These are phyloP conservation scores for Aspergillus bridgeri DNA, from an alignment of 495 filamentous ascomycete genomes.

Conservation along the genomic window DNA sequence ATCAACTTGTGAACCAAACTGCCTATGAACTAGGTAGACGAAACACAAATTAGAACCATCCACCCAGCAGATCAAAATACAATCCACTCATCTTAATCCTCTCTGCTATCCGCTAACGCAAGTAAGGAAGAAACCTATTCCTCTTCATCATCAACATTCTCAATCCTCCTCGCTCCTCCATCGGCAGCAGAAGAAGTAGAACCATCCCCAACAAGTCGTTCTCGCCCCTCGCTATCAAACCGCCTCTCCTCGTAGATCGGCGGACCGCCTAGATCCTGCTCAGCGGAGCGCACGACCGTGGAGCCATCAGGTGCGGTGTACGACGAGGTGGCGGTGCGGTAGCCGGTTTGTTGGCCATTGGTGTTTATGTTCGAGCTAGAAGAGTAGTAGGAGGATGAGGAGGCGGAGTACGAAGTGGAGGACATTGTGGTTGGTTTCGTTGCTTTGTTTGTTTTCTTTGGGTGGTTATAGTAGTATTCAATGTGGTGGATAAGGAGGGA, in stretches of 20 bases:
- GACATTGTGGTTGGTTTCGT: not conserved
- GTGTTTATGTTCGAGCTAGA: constrained; percentile 31
- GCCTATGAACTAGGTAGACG: too few species aligned
- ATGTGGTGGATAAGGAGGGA: too few species aligned
- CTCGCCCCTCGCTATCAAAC: constrained; percentile 36
- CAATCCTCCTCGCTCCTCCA: constrained; percentile 27
- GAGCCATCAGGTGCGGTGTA: constrained; percentile 34
- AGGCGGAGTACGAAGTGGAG: constrained; percentile 23
- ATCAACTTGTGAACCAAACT: too few species aligned
- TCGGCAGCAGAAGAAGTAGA: constrained; percentile 21
- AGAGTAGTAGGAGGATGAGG: constrained; percentile 31
- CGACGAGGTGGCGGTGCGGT: constrained; percentile 34
- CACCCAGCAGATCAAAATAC: too few species aligned
- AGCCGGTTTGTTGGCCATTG: constrained; percentile 24
- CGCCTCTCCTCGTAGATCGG: constrained; percentile 33
- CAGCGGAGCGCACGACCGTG: constrained; percentile 36
- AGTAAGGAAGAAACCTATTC: not conserved
- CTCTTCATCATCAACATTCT: constrained; percentile 27
- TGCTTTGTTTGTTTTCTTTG: constrained; percentile 9
- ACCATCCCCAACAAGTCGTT: constrained; percentile 18
- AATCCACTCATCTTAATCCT: too few species aligned
- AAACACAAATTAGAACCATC: not conserved
- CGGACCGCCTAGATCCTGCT: constrained; percentile 37
- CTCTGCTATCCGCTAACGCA: not conserved
- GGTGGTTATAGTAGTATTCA: not conserved